Conservation (phyloP, 2,329 filamentous ascomycete genomes). For the Colletotrichum nymphaeae region DNA sequence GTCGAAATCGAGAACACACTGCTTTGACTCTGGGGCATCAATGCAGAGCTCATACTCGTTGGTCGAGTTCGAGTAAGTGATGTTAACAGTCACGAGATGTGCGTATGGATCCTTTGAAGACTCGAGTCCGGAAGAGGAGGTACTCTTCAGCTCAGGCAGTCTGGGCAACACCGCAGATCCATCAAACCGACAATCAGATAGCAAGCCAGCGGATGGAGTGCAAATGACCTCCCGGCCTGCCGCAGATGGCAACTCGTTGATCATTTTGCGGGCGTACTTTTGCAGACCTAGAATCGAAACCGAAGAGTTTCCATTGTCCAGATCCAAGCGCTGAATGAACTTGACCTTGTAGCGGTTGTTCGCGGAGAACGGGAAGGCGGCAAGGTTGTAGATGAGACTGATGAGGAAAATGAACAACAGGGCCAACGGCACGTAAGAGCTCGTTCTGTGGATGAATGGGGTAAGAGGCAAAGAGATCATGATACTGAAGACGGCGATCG, state of each 20-base stretch:
- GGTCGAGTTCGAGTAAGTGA: constrained; percentile 50
- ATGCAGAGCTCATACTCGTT: constrained; percentile 73
- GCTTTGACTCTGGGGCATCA: constrained; percentile 79
- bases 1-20: constrained; percentile 80
- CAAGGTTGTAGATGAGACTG: constrained; percentile 84
- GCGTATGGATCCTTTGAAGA: constrained; percentile 51
- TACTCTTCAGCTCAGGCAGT: constrained; percentile 50
- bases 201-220: constrained; percentile 51
- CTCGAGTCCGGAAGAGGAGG: constrained; percentile 50
- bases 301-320: constrained; percentile 75
- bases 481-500: constrained; percentile 75
- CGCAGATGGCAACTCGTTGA: constrained; percentile 77
- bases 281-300: constrained; percentile 76
- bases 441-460: constrained; percentile 89
- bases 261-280: constrained; percentile 74
- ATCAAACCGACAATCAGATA: constrained; percentile 77
- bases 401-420: constrained; percentile 75
- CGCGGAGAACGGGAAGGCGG: constrained; percentile 88
- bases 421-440: constrained; percentile 83
- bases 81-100: constrained; percentile 75
- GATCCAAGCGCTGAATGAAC: constrained; percentile 84
- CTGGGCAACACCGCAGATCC: constrained; percentile 70
- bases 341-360: constrained; percentile 86
- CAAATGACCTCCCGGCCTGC: constrained; percentile 71
- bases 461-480: constrained; percentile 80